Percentiles rank a stretch among this genome's conserved stretches.
phyloP scores from a whole-genome alignment of 495 filamentous ascomycete genomes.

The Hyphodiscus hymeniophilus region DNA sequence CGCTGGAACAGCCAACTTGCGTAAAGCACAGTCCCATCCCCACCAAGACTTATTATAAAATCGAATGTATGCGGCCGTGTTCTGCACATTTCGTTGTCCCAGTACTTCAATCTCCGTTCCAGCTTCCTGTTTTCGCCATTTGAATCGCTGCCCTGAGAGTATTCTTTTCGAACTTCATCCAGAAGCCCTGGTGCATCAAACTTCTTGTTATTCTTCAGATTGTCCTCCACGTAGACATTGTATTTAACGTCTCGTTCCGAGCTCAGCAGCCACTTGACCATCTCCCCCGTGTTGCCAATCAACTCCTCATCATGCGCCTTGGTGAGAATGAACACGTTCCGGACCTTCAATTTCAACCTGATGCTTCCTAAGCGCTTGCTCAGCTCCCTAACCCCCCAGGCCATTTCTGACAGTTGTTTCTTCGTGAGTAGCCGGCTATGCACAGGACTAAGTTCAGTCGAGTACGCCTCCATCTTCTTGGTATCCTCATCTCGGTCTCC shows the following conservation, averaged over 20 bases:
- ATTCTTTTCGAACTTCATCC: conserved; percentile 16
- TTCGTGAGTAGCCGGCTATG: conserved; percentile 70
- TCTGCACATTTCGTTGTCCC: conserved; percentile 70
- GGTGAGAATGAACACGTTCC: conserved; percentile 78
- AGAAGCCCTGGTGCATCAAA: conserved; percentile 50
- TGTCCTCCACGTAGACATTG: conserved; percentile 74
- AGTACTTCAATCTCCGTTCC: conserved; percentile 60
- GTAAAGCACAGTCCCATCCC: conserved; percentile 92
- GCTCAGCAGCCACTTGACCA: conserved; percentile 80
- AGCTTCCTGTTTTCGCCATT: conserved; percentile 1
- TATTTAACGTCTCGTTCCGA: conserved; percentile 60
- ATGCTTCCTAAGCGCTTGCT: conserved; percentile 77
- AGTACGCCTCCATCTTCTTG: conserved; percentile 8
- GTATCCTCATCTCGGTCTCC: conserved; percentile 12
- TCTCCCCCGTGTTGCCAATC: conserved; percentile 67
- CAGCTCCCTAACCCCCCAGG: conserved; percentile 85
- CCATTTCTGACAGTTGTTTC: conserved; percentile 90
- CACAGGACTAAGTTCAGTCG: conserved; percentile 22
- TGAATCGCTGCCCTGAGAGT: not conserved
- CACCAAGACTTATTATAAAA: conserved; percentile 89
- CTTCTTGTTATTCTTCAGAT: conserved; percentile 54
- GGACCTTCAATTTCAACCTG: conserved; percentile 68
- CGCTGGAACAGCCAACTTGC: conserved; percentile 95
- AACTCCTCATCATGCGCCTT: conserved; percentile 80
- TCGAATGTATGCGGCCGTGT: conserved; percentile 82